Base-by-base conservation (phyloP, 139 green algal genomes). In the Cymbomonas tetramitiformis region DNA sequence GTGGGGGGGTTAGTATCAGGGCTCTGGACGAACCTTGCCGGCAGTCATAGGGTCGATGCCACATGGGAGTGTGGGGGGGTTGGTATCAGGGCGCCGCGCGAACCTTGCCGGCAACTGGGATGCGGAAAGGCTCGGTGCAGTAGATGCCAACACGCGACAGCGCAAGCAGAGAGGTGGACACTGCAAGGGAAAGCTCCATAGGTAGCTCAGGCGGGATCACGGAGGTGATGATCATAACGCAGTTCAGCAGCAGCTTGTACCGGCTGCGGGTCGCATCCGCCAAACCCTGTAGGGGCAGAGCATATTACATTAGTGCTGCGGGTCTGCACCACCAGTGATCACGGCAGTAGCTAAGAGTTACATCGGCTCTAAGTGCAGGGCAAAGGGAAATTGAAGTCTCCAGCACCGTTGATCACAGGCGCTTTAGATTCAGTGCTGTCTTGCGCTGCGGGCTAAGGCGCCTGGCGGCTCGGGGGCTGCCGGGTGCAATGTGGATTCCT, bases 41-140 rank as follows among this genome's bases (percentile, higher is more conserved):
- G n/a, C n/a, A n/a, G n/a, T n/a, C n/a, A n/a, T n/a, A n/a, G n/a
- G n/a, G n/a, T n/a, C n/a, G n/a, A n/a, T n/a, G n/a, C n/a, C n/a
- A n/a, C n/a, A n/a, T 44, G 36, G 12, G 12, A 15, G 36, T n/a
- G n/a, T n/a, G n/a, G n/a, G n/a, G n/a, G 36, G 36, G 36, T 43
- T 43, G 15, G 36, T 12, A 15, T 43, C 15, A 43, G 36, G 36
- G 36, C 15, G 19, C 36, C 49, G 19, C n/a, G n/a, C n/a, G n/a
- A 23, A 87, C 84, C 77, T 94, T 94, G 36, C 89, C 89, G 3
- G 85, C 89, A 53, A 94, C 79, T 5, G 86, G 85, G 56, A 96
- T 96, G 51, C 88, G 72, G 74, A 97, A 98, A 34, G 90, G 90
- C 78, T 98, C 90, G 0, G 90, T 98, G 81, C 90, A 98, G 68